Percentiles rank a stretch among this genome's conserved stretches.
Evolutionary conservation across 2,329 filamentous ascomycete species (phyloP).

Genomic region (Penicillium sp.): DNA sequence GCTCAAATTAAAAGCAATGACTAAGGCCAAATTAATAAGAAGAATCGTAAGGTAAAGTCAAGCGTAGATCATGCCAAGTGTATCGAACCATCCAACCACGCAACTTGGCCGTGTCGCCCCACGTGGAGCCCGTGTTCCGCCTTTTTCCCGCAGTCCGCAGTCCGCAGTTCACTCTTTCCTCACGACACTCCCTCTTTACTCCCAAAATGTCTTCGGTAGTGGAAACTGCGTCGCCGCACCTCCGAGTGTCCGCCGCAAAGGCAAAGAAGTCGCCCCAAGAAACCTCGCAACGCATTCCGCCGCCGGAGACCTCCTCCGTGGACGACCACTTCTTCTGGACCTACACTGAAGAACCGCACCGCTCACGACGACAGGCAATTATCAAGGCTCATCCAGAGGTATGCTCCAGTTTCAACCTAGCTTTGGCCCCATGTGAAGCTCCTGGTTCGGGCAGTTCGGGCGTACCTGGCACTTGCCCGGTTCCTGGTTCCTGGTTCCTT

Average conservation of each 20-base stretch:
- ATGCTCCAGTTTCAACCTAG: slow-evolving; percentile 21
- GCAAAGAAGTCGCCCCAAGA: slow-evolving; percentile 25
- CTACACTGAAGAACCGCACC: slow-evolving; percentile 96
- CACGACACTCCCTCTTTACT: slow-evolving; percentile 10
- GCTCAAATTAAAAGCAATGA: slow-evolving; percentile 5
- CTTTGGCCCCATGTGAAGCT: neutral
- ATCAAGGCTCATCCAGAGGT: slow-evolving; percentile 98
- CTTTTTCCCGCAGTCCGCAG: slow-evolving; percentile 7
- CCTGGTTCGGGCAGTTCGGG: neutral
- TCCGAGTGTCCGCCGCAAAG: slow-evolving; percentile 34
- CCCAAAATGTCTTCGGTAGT: slow-evolving; percentile 29
- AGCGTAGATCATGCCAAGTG: slow-evolving; percentile 17
- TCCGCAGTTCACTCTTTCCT: slow-evolving; percentile 12
- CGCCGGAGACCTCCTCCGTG: slow-evolving; percentile 32
- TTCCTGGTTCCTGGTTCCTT: neutral
- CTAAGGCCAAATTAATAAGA: neutral
- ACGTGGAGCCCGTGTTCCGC: slow-evolving; percentile 37
- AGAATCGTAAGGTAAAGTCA: neutral
- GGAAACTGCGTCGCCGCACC: slow-evolving; percentile 33
- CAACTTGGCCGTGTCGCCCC: slow-evolving; percentile 30
- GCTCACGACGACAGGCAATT: slow-evolving; percentile 84
- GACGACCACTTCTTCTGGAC: slow-evolving; percentile 89
- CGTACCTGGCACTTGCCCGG: neutral
- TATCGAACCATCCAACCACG: slow-evolving; percentile 10
- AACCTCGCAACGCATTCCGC: slow-evolving; percentile 25